Base-by-base conservation (phyloP, 352 stramenopile genomes). In the Phytopythium cucurbitacearum region DNA sequence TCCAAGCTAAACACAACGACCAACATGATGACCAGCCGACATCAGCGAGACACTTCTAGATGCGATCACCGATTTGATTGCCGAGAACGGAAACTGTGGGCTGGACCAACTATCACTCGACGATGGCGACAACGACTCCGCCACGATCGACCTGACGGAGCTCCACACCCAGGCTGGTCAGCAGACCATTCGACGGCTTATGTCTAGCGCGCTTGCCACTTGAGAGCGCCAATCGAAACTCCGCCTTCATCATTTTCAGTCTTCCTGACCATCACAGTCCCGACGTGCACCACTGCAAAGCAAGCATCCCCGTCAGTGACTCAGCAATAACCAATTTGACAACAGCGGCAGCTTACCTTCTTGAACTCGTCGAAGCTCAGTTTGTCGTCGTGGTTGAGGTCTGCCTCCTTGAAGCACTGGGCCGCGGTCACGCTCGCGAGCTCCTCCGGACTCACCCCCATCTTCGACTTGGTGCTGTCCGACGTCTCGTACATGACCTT, bases 281-380 rank as follows among this genome's bases (percentile, higher is more conserved):
- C 0, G 65, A 71, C 44, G 59, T 75, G 54, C 69, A 78, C 69
- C 69, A 78, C 69, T 78, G 10, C 55, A 58, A 32, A 32, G 13
- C 15, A 11, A 35, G 45, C 34, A 43, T 28, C 34, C 12, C 9
- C 32, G 21, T 11, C 47, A 45, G 12, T 36, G 54, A 33, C 46
- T 60, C 40, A 44, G 42, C 51, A 49, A 44, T 32, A 16, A 56
- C 40, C 40, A 16, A 42, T 28, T 36, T 16, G 49, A 35, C 3
- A 33, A 5, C 32, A 59, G 47, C 10, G n/a, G 12, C 15, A 48
- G 34, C 44, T 32, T 71, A 94, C 83, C 83, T 94, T 89, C 53
- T 94, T 94, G 63, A 95, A 96, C 48, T 94, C 81, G 48, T 93
- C 83, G 51, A 95, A 95, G 69, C 79, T 92, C 37, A 95, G 69